Conservation (phyloP, 2,329 filamentous ascomycete genomes). For the Nothopassalora personata region DNA sequence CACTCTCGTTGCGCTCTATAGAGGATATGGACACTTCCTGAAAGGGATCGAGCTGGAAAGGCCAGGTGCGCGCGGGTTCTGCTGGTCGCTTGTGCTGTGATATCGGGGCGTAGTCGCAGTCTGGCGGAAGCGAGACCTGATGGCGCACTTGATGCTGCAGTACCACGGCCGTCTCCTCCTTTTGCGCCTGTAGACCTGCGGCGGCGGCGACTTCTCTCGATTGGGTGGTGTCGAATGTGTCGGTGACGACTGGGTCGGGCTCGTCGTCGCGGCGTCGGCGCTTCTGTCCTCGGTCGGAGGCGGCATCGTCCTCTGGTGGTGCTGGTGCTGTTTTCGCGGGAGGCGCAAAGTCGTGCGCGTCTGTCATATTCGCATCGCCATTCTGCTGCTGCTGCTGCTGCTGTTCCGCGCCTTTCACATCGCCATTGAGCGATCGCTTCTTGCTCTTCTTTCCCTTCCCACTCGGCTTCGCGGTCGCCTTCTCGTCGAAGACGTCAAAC, state of each 20-base stretch:
- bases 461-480: conserved; percentile 14
- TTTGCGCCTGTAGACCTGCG: conserved; percentile 59
- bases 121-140: conserved; percentile 89
- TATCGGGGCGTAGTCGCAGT: conserved; percentile 71
- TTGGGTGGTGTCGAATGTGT: conserved; percentile 91
- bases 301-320: conserved; percentile 11
- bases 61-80: conserved; percentile 75
- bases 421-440: conserved; percentile 81
- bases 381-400: conserved; percentile 30
- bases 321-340: conserved; percentile 5
- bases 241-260: conserved; percentile 76
- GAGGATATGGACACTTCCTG: conserved; percentile 91
- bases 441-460: conserved; percentile 50
- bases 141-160: conserved; percentile 97
- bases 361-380: conserved; percentile 42
- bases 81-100: conserved; percentile 88
- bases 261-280: conserved; percentile 60
- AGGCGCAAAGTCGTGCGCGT: conserved; percentile 31
- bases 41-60: conserved; percentile 94
- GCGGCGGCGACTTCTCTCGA: conserved; percentile 83
- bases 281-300: conserved; percentile 50
- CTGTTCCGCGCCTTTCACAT: conserved; percentile 51
- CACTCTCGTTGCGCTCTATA: conserved; percentile 93
- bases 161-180: conserved; percentile 66
- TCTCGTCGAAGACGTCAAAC: conserved; percentile 34